phyloP scores from a whole-genome alignment of 1,284 basidiomycete species.

The Prillingera fragicola region DNA sequence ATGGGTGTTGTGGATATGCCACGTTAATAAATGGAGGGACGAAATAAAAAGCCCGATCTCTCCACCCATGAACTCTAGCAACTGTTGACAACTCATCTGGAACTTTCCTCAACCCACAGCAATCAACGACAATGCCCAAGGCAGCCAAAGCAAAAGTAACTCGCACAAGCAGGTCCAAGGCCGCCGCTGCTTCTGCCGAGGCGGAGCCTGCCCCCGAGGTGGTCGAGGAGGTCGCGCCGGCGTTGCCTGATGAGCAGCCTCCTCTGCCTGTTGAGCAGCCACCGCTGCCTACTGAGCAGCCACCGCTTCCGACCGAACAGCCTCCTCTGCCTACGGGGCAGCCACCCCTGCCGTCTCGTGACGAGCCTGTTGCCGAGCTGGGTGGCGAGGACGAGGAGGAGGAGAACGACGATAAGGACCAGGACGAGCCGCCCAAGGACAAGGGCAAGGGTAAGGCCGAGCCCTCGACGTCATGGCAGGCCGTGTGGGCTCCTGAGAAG shows the following conservation, averaged over 20 bases:
- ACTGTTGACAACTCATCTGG: too few relatives aligned
- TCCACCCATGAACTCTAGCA: too few relatives aligned
- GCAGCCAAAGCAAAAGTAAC: too few relatives aligned
- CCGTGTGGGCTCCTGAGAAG: slow-evolving; percentile 72
- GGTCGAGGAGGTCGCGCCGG: too few relatives aligned
- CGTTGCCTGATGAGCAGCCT: slow-evolving; percentile 4
- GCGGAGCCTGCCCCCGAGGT: too few relatives aligned
- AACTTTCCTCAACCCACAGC: too few relatives aligned
- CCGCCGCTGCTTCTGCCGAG: too few relatives aligned
- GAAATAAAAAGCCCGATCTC: too few relatives aligned
- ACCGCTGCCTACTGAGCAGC: slow-evolving; percentile 1
- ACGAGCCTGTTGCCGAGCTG: slow-evolving; percentile 23
- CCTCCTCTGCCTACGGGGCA: slow-evolving; percentile 13
- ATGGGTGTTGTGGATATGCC: too few relatives aligned
- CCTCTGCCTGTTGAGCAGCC: slow-evolving; percentile 14
- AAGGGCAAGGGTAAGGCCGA: slow-evolving; percentile 25
- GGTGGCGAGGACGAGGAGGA: slow-evolving; percentile 16
- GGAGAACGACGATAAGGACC: slow-evolving; percentile 9
- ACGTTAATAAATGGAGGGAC: too few relatives aligned
- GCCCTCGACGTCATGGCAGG: slow-evolving; percentile 60
- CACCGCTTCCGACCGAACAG: slow-evolving; percentile 4
- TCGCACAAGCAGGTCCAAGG: too few relatives aligned
- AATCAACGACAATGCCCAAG: too few relatives aligned
- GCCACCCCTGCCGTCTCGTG: slow-evolving; percentile 3
- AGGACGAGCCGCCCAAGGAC: slow-evolving; percentile 3